Evolutionary conservation across 2,329 filamentous ascomycete species (phyloP).

Genomic region (Fusarium denticulatum): DNA sequence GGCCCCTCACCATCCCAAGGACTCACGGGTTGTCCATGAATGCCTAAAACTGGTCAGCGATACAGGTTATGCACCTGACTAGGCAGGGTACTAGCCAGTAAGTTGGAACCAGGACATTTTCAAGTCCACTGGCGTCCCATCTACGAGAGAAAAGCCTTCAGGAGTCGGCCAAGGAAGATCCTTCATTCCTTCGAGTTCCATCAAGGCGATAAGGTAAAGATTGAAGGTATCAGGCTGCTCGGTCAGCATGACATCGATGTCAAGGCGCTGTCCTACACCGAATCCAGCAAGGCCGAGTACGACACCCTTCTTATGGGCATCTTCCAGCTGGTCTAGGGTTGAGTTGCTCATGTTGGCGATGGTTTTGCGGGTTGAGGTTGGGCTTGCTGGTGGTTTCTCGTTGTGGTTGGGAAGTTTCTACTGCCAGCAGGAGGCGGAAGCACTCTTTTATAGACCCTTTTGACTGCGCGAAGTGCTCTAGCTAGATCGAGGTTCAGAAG

Average conservation of each 20-base stretch:
- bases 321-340: background rate
- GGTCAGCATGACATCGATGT: background rate
- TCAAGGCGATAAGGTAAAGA: background rate
- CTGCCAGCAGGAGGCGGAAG: accelerated
- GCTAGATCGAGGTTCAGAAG: accelerated
- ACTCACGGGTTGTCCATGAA: accelerated
- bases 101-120: background rate
- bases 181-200: accelerated
- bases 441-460: accelerated
- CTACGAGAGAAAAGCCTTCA: accelerated
- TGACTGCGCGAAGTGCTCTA: accelerated
- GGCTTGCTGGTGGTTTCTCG: accelerated
- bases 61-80: accelerated
- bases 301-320: accelerated
- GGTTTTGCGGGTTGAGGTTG: accelerated
- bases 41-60: accelerated
- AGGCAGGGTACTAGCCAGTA: accelerated
- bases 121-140: background rate
- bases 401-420: accelerated
- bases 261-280: accelerated
- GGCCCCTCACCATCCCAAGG: accelerated
- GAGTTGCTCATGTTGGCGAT: background rate
- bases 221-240: background rate
- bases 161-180: accelerated
- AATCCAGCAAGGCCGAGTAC: background rate